phyloP scores from a whole-genome alignment of 768 basidiomycete genomes.

The Guyanaporus albipodus region DNA sequence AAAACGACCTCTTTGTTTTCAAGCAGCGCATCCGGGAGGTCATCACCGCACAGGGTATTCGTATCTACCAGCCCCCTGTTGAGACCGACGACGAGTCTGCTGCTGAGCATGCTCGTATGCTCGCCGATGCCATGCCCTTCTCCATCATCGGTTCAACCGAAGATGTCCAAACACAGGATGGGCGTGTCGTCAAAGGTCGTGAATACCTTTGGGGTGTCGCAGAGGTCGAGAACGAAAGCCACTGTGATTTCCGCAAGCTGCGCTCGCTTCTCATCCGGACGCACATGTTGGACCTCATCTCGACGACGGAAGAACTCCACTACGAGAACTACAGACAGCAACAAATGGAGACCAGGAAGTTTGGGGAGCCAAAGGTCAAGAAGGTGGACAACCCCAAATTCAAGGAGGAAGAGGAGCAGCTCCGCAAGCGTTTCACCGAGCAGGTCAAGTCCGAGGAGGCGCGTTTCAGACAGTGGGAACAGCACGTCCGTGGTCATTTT shows the following conservation, averaged over 20 bases:
- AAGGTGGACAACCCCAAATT: constrained; percentile 99
- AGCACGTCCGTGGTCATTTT: constrained; percentile 63
- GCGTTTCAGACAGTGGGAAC: constrained; percentile 98
- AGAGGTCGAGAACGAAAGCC: constrained; percentile 98
- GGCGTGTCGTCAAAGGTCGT: constrained; percentile 91
- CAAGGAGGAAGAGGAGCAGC: constrained; percentile 97
- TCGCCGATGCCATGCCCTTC: constrained; percentile 93
- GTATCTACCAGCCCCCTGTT: constrained; percentile 90
- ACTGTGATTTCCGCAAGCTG: constrained; percentile 98
- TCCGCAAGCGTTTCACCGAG: constrained; percentile 97
- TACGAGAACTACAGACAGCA: constrained; percentile 98
- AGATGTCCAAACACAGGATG: constrained; percentile 89
- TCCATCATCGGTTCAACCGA: constrained; percentile 97
- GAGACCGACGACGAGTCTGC: constrained; percentile 84
- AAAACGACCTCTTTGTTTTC: constrained; percentile 85
- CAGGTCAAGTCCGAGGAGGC: constrained; percentile 99
- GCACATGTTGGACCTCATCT: constrained; percentile 97
- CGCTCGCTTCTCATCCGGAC: constrained; percentile 94
- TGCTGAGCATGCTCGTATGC: constrained; percentile 82
- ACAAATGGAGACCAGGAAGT: constrained; percentile 99
- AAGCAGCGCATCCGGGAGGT: constrained; percentile 94
- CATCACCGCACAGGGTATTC: constrained; percentile 86
- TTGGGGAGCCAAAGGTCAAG: constrained; percentile 97
- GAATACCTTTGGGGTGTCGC: constrained; percentile 99
- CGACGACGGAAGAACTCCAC: constrained; percentile 91